Evolutionary conservation across 768 basidiomycete species (phyloP), one percentile per base, ranked within the genome.

Genomic region (Sistotremastrum niveocremeum): DNA sequence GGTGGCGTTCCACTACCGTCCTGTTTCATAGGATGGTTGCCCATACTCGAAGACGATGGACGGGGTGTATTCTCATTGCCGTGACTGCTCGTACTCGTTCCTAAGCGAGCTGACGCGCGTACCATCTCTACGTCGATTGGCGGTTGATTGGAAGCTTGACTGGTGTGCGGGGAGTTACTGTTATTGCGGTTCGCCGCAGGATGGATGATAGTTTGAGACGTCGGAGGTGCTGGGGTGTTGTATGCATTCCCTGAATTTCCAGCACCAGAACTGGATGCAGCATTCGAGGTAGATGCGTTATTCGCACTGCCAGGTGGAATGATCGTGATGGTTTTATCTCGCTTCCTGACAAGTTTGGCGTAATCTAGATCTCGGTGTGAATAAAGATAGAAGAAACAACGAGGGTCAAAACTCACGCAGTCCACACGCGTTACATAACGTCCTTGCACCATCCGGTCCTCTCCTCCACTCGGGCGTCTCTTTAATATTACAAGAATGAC

Each of bases 391-490:
- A 38, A 35, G 34, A 1, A 5, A 20, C 10, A 42, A 45, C 50
- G 46, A 10, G 30, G 44, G 42, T 11, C 44, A 50, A 34, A 33
- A 77, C 81, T 59, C 60, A 88, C 85, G 85, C 53, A 88, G 63
- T 33, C 85, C 85, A 62, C 85, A 88, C 38, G 85, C 85, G 59
- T 87, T 88, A 57, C 85, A 88, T 54, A 88, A 58, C 6, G 85
- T 88, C 56, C 85, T 66, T 29, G 85, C 84, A 4, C 85, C 85
- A 56, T 87, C 85, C 3, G 85, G 85, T 10, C 85, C 85, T 29
- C 84, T 73, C 45, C 85, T 64, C 85, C 85, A 88, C 60, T 88
- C 85, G n/a, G 85, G 85, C 4, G 85, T 88, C 58, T 88, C 85
- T 48, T 81, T 70, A 46, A 86, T 87, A 63, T 85, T 84, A 59